phyloP scores from a whole-genome alignment of 2,329 filamentous ascomycete genomes.

The Byssochlamys sp. region DNA sequence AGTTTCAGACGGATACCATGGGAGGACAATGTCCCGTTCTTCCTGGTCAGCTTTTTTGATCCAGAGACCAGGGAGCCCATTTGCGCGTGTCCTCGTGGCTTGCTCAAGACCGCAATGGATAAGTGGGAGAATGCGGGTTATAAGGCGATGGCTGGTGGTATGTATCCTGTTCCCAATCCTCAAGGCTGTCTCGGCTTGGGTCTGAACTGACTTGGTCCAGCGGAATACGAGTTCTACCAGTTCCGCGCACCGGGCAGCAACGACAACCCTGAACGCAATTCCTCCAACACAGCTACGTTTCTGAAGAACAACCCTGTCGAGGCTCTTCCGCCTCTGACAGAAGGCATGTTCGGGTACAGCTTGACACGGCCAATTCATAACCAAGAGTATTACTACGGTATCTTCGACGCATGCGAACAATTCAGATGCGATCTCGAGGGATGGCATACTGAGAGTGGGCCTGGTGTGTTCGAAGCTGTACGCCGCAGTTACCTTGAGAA shows the following conservation, averaged over 20 bases:
- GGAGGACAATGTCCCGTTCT: slow-evolving; percentile 79
- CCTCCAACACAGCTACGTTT: slow-evolving; percentile 63
- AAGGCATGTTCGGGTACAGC: slow-evolving; percentile 94
- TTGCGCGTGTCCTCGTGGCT: slow-evolving; percentile 67
- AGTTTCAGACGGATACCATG: slow-evolving; percentile 79
- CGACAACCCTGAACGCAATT: slow-evolving; percentile 46
- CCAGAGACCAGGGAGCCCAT: slow-evolving; percentile 64
- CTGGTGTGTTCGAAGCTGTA: slow-evolving; percentile 87
- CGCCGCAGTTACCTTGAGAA: slow-evolving; percentile 13
- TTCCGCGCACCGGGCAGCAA: slow-evolving; percentile 58
- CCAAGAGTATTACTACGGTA: slow-evolving; percentile 81
- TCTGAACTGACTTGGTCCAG: slow-evolving; percentile 38
- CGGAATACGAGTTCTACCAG: slow-evolving; percentile 92
- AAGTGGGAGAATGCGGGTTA: slow-evolving; percentile 62
- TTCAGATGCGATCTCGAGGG: slow-evolving; percentile 80
- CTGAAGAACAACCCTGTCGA: slow-evolving; percentile 63
- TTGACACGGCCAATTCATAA: slow-evolving; percentile 79
- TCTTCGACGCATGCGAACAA: slow-evolving; percentile 68
- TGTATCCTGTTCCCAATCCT: slow-evolving; percentile 22
- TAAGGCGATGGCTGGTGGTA: slow-evolving; percentile 81
- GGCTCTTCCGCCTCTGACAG: slow-evolving; percentile 68
- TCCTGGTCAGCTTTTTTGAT: slow-evolving; percentile 73
- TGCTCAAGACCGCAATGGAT: slow-evolving; percentile 58
- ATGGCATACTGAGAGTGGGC: slow-evolving; percentile 91
- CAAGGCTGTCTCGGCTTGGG: neutral